Evolutionary conservation across 2,329 filamentous ascomycete genomes (phyloP), one percentile per base, ranked within the genome.

Genomic region (Mollisiaceae sp.): DNA sequence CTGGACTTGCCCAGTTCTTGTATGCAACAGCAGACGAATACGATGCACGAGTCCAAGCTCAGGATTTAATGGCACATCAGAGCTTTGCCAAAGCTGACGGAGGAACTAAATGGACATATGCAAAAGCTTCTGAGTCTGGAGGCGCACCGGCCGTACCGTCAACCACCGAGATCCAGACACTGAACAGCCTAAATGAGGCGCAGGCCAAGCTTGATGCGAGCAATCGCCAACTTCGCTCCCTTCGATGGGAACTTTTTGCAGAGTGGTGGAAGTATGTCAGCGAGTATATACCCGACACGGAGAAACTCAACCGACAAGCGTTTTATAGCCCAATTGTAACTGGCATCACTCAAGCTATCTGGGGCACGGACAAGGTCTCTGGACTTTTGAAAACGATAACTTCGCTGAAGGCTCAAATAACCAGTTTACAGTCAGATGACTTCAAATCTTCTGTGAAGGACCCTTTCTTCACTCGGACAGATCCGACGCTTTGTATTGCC

Each of bases 211-310:
- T 65, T 8, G 64, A 66, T 39, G 45, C 56, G 11, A 47, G 55
- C 20, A 39, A 56, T 12, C 38, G 55, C 0, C 55, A 35, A 32
- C 38, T 66, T 4, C 18, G 24, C 9, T 12, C 36, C 22, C 24
- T 24, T 9, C 22, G 27, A n/a, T 67, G 65, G 65, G 47, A 20
- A 2, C n/a, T 67, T 1, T 67, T 67, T 57, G 54, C 65, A 18
- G 58, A 65, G 14, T 67, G 50, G 38, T 67, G 61, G 52, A 67
- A 67, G 20, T 67, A 56, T 22, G 47, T 54, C 58, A 11, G 63
- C 38, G 12, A 32, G 36, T 11, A n/a, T 32, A 32, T 32, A 32
- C 27, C 27, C 27, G 27, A 32, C 27, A 32, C 27, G 27, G 27
- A 32, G 27, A 32, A 32, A 32, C 27, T 32, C 27, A 32, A 32